Percentiles rank a stretch among this genome's conserved stretches.
These are phyloP conservation scores for Fermentozyma sake DNA, from an alignment of 1,139 yeast genomes.

Conservation along the genomic window DNA sequence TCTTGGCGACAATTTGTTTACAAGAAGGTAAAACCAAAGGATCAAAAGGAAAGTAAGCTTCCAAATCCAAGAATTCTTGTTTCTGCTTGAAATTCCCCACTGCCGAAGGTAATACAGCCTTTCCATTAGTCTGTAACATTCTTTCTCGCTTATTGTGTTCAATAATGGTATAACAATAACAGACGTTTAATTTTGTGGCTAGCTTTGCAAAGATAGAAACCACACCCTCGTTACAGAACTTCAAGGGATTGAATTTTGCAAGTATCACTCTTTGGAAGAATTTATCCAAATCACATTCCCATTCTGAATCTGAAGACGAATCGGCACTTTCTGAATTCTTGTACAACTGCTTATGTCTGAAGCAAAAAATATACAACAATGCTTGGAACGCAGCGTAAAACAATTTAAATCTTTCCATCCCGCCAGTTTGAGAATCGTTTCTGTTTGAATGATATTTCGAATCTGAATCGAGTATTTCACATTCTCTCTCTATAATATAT, in stretches of 20 bases:
- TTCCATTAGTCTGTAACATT: constrained; percentile 34
- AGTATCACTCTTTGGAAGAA: constrained; percentile 83
- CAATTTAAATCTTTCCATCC: constrained; percentile 77
- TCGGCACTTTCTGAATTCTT: constrained; percentile 17
- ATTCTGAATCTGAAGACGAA: constrained; percentile 31
- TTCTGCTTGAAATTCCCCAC: constrained; percentile 44
- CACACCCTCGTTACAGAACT: constrained; percentile 90
- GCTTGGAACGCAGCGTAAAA: constrained; percentile 95
- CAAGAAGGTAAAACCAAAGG: constrained; percentile 73
- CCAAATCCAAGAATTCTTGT: constrained; percentile 83
- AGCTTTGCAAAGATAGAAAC: constrained; percentile 91
- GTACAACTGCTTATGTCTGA: constrained; percentile 64
- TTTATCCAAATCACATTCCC: constrained; percentile 84
- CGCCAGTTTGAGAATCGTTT: constrained; percentile 29
- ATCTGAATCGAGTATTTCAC: constrained; percentile 59
- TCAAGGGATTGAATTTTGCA: constrained; percentile 88
- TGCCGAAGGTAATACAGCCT: constrained; percentile 23
- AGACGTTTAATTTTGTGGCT: constrained; percentile 84
- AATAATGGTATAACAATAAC: constrained; percentile 89
- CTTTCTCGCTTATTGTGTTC: constrained; percentile 81
- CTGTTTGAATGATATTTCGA: constrained; percentile 8
- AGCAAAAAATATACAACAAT: constrained; percentile 84
- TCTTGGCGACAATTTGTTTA: constrained; percentile 45
- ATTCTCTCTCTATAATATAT: constrained; percentile 77
- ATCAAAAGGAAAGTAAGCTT: constrained; percentile 94